Evolutionary conservation across 1,284 basidiomycete genomes (phyloP).

Genomic region (Cronartium quercuum): DNA sequence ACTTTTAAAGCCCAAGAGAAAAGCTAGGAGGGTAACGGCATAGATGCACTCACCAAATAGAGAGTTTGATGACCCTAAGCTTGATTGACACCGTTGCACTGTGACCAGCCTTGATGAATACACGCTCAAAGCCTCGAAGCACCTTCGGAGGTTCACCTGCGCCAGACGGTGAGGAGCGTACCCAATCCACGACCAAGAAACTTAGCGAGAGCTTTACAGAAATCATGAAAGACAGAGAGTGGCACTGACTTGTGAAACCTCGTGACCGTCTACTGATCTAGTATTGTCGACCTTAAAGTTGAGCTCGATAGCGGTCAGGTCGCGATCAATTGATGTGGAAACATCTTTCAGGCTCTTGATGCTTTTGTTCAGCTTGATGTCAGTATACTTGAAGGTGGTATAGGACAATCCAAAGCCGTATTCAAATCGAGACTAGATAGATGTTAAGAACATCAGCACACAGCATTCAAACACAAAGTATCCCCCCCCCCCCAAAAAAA

Average conservation of each 20-base stretch:
- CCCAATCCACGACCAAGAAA: no score
- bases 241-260: constrained; percentile 22
- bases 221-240: neutral
- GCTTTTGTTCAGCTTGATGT: neutral
- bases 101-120: constrained; percentile 41
- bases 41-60: neutral
- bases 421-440: constrained; percentile 35
- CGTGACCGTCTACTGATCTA: constrained; percentile 3
- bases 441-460: no score
- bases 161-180: no score
- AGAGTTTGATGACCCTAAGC: neutral
- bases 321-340: neutral
- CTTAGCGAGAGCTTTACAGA: no score
- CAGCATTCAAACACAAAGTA: no score
- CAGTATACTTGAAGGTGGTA: constrained; percentile 25
- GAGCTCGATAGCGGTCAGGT: neutral
- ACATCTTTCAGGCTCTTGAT: neutral
- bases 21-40: neutral
- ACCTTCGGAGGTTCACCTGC: constrained; percentile 41
- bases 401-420: constrained; percentile 38
- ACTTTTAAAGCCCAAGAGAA: neutral
- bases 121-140: constrained; percentile 44
- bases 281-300: constrained; percentile 17
- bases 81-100: constrained; percentile 40
- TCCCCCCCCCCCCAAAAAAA: no score